Evolutionary conservation across 176 grass and related monocot species (phyloP), one percentile per base, ranked within the genome.

Genomic region (Coix lacrymajobi): DNA sequence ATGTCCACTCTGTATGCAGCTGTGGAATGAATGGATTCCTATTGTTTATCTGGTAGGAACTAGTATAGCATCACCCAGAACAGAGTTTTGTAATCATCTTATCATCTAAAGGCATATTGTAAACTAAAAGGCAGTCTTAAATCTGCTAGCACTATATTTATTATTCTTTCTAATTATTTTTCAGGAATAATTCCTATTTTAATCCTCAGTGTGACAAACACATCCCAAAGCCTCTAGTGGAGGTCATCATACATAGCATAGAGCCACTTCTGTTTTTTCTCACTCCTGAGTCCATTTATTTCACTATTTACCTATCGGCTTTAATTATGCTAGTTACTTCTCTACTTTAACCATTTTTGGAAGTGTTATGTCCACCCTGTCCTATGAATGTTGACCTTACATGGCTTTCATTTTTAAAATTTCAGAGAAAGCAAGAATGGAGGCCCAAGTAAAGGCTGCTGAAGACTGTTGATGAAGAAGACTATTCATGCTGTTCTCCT

Each of bases 1-100:
- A 34, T 81, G 67, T 66, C 67, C 88, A 78, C 67, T 22, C 28
- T 24, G 15, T 51, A 79, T 79, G 65, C 83, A 95, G 92, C 76
- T 84, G 67, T 58, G 86, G 95, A 82, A 98, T 98, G 95, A 98
- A 98, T 82, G 95, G 95, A 63, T 98, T 86, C 62, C 92, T 95
- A 79, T 41, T 93, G 86, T 82, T 91, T 98, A 89, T 89, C 78
- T 68, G 79, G 86, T 74, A 87, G 92, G 73, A 97, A 93, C 71
- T 69, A 66, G 41, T 94, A 86, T 77, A 81, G 60, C 39, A 40
- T 62, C 19, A 39, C 38, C 49, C 41, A 44, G 41, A 44, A 13
- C 41, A 13, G 84, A 95, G 92, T 90, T 85, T 32, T 93, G 95
- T 98, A 98, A 95, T 90, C 77, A 58, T 56, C 62, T 32, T 48